These are phyloP conservation scores for Boletus sensibilis DNA, from an alignment of 768 basidiomycete species.

Conservation along the genomic window DNA sequence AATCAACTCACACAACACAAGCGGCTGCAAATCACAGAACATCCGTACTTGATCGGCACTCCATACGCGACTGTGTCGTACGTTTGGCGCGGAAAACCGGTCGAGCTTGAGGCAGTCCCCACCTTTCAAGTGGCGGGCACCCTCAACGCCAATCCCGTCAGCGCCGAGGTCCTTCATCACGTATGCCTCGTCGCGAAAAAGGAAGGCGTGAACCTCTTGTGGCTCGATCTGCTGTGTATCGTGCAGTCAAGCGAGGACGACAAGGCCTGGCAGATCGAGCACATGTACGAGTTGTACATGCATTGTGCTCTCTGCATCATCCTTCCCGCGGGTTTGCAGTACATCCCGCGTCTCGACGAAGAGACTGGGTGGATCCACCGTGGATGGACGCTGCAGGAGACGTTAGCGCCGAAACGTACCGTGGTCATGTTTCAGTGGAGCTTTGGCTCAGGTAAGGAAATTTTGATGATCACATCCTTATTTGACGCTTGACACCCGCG, in stretches of 20 bases:
- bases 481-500: background rate
- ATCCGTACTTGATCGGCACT: background rate
- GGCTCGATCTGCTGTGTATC: background rate
- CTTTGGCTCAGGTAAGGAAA: background rate
- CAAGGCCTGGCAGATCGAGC: background rate
- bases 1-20: background rate
- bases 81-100: background rate
- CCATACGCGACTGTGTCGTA: background rate
- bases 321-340: background rate
- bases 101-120: background rate
- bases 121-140: background rate
- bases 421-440: background rate
- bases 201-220: background rate
- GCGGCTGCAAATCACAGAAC: background rate
- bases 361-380: background rate
- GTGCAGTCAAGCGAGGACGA: background rate
- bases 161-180: background rate
- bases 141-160: background rate
- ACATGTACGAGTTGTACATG: background rate
- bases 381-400: constrained; percentile 2
- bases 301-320: background rate
- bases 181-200: background rate
- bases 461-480: no score
- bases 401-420: background rate
- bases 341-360: constrained; percentile 1